Percentiles rank a stretch among this genome's conserved stretches.
Evolutionary conservation across 176 grass and related monocot genomes (phyloP).

Genomic region (Areca catechu): DNA sequence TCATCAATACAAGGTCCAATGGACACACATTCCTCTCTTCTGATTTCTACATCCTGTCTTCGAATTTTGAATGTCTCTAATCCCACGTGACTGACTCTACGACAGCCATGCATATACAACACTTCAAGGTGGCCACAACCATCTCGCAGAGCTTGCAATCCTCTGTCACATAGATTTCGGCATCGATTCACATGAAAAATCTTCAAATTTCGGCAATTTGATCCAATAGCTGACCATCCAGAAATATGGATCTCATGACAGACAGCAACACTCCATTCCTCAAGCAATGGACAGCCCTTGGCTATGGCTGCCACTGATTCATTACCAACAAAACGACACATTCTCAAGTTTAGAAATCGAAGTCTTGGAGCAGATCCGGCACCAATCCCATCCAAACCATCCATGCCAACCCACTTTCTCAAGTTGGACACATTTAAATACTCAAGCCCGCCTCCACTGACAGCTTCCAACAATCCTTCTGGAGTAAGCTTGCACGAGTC

Average conservation of each 20-base stretch:
- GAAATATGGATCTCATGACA: slow-evolving; percentile 56
- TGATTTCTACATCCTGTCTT: slow-evolving; percentile 45
- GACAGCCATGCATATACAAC: slow-evolving; percentile 52
- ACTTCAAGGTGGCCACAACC: slow-evolving; percentile 47
- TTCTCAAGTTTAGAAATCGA: slow-evolving; percentile 52
- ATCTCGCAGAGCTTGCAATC: slow-evolving; percentile 44
- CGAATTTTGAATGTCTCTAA: slow-evolving; percentile 59
- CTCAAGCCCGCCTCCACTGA: slow-evolving; percentile 44
- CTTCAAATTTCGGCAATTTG: slow-evolving; percentile 45
- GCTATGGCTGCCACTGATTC: slow-evolving; percentile 52
- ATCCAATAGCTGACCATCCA: slow-evolving; percentile 68
- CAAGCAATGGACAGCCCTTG: slow-evolving; percentile 51
- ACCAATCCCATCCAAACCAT: slow-evolving; percentile 40
- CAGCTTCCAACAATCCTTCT: slow-evolving; percentile 38
- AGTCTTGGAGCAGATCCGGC: slow-evolving; percentile 37
- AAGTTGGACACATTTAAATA: slow-evolving; percentile 66
- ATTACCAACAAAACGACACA: slow-evolving; percentile 56
- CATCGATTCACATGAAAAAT: slow-evolving; percentile 76
- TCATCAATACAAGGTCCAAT: slow-evolving; percentile 50
- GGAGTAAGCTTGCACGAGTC: slow-evolving; percentile 68
- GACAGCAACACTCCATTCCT: slow-evolving; percentile 75
- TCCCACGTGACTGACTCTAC: slow-evolving; percentile 36
- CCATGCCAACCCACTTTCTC: slow-evolving; percentile 31
- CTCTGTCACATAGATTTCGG: slow-evolving; percentile 51
- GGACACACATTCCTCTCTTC: slow-evolving; percentile 45